Base-by-base conservation (phyloP, 495 filamentous ascomycete genomes). In the Pseudomonodictys pantanalensis region DNA sequence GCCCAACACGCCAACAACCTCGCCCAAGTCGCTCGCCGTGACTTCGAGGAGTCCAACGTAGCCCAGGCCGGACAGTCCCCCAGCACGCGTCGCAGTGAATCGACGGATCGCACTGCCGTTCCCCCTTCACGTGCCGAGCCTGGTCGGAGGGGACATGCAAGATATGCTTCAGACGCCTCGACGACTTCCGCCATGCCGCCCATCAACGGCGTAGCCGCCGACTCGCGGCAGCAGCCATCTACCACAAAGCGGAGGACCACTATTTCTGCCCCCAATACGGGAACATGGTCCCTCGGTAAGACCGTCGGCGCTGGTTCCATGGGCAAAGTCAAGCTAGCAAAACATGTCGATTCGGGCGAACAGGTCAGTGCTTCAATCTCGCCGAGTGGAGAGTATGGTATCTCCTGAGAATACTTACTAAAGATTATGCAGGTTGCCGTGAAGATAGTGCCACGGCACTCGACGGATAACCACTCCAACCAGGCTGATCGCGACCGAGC, bases 291-390 rank as follows among this genome's bases (percentile, higher is more conserved):
- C 24, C 79, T 99, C 45, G 93, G 92, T 20, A 97, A 99, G 78
- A 99, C 93, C 2, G 93, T 99, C 58, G 93, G 93, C 44, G 91
- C 92, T 52, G 93, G 93, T 10, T 97, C 92, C 71, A 99, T 99
- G 93, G 93, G 93, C 56, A 98, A 97, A 73, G 93, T 98, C 52
- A 98, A 98, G 75, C 78, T 95, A 35, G 95, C 91, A 28, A 81
- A 87, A 39, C 90, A 96, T 66, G 72, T 88, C 7, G 77, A 83
- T 29, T 92, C 85, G 0, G 82, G 82, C 52, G 88, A 95, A 53
- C 83, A 86, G 64, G 72, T 74, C 62, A 10, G 60, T 38, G 20
- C 22, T 33, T 18, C 20, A 15, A 11, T 10, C 6, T 26, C 20
- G 4, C 28, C 2, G n/a, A 39, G 4, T 50, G 22, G 10, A 10